Conservation (phyloP, 2,329 filamentous ascomycete species). For the Xylogone sp. region DNA sequence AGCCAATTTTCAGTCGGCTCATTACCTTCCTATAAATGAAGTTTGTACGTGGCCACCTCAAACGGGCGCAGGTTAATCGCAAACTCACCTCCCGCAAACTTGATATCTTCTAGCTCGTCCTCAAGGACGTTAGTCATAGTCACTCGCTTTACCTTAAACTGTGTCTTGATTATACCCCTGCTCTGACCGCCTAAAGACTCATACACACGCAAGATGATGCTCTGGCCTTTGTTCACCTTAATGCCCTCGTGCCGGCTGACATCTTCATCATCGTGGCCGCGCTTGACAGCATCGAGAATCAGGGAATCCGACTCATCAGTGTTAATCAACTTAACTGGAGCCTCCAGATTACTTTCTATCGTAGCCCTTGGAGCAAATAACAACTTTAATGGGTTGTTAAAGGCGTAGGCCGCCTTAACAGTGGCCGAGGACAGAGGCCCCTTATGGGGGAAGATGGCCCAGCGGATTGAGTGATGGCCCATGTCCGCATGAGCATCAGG, state of each 20-base stretch:
- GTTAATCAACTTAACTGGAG: too few relatives aligned
- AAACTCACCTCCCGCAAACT: constrained; percentile 44
- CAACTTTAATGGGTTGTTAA: constrained; percentile 76
- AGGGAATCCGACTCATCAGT: too few relatives aligned
- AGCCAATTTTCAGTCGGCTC: too few relatives aligned
- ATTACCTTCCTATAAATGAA: constrained; percentile 52
- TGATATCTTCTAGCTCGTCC: constrained; percentile 71
- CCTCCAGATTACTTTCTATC: constrained; percentile 45
- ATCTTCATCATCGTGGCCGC: constrained; percentile 83
- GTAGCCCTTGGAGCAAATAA: constrained; percentile 38
- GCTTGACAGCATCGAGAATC: constrained; percentile 85
- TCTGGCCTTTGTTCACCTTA: constrained; percentile 66
- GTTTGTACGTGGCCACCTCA: constrained; percentile 78
- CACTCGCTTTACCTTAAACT: constrained; percentile 68
- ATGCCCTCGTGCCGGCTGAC: constrained; percentile 60
- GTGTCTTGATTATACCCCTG: constrained; percentile 64
- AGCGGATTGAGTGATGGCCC: constrained; percentile 82
- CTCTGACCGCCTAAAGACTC: constrained; percentile 82
- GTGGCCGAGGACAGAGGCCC: constrained; percentile 70
- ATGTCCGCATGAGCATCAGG: constrained; percentile 94
- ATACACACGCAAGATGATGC: constrained; percentile 80
- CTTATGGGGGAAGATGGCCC: constrained; percentile 83
- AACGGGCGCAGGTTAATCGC: constrained; percentile 70
- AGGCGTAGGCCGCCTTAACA: constrained; percentile 79
- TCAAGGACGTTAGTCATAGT: constrained; percentile 85